Evolutionary conservation across 2,329 filamentous ascomycete genomes (phyloP).

Genomic region (Talaromyces sp.): DNA sequence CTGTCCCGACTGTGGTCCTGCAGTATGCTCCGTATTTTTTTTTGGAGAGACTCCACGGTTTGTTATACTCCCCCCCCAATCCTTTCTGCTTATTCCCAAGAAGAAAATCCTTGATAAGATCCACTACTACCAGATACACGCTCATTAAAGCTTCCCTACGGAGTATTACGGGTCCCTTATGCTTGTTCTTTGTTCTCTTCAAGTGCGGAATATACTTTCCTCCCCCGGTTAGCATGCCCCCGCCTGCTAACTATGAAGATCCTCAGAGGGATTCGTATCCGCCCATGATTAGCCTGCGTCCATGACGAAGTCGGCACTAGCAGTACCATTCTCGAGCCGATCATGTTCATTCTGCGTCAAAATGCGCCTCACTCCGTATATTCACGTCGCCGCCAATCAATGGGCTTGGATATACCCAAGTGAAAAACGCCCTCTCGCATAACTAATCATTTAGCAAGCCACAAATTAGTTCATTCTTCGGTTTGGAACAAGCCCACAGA

Average conservation of each 20-base stretch:
- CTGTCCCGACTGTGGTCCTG: slow-evolving; percentile 7
- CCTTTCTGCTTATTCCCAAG: too few species aligned
- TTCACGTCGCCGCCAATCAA: background rate
- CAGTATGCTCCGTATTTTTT: background rate
- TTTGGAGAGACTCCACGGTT: background rate
- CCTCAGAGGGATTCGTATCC: background rate
- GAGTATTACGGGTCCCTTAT: background rate
- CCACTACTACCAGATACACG: too few species aligned
- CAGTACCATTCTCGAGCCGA: too few species aligned
- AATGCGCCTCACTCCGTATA: background rate
- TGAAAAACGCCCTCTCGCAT: slow-evolving; percentile 4
- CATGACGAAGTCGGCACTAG: too few species aligned
- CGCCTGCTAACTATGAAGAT: background rate
- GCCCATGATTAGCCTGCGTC: too few species aligned
- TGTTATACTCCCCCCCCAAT: background rate
- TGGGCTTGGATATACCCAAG: background rate
- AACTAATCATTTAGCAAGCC: background rate
- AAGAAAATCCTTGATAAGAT: too few species aligned
- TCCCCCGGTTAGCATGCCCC: background rate
- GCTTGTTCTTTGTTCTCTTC: too few species aligned
- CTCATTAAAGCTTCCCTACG: background rate
- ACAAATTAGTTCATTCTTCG: slow-evolving; percentile 2
- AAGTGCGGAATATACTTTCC: background rate
- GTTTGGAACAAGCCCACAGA: slow-evolving; percentile 6
- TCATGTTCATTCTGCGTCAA: too few species aligned